Percentiles rank a stretch among this genome's conserved stretches.
Evolutionary conservation across 495 filamentous ascomycete species (phyloP).

Genomic region (Podospora conica): DNA sequence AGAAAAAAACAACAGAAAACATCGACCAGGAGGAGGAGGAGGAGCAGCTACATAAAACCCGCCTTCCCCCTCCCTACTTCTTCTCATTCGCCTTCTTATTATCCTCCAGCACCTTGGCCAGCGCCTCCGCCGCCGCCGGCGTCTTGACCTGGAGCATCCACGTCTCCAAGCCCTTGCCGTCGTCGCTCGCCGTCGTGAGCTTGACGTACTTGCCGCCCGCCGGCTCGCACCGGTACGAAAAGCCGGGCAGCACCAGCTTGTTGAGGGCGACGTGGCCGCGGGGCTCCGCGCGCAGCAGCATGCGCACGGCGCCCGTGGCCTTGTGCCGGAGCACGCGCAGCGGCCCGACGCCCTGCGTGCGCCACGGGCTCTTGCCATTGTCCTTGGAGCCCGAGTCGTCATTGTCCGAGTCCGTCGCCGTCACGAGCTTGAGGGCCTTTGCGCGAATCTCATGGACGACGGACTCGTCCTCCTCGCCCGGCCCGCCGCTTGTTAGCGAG

Average conservation of each 20-base stretch:
- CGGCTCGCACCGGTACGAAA: conserved; percentile 49
- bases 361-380: conserved; percentile 46
- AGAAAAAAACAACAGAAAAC: not conserved
- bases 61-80: conserved; percentile 5
- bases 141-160: conserved; percentile 63
- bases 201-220: conserved; percentile 48
- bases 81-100: conserved; percentile 44
- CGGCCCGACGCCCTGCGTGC: conserved; percentile 55
- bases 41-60: not conserved
- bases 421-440: conserved; percentile 51
- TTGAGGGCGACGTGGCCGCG: conserved; percentile 66
- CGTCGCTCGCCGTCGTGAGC: conserved; percentile 47
- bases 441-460: conserved; percentile 56
- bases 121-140: conserved; percentile 36
- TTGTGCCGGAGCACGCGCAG: conserved; percentile 63
- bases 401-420: conserved; percentile 30
- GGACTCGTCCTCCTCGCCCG: conserved; percentile 67
- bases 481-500: conserved; percentile 54
- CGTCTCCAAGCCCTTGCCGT: conserved; percentile 47
- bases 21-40: not conserved
- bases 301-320: conserved; percentile 52
- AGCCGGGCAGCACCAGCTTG: conserved; percentile 50
- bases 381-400: conserved; percentile 30
- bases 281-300: conserved; percentile 63
- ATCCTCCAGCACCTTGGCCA: conserved; percentile 42